phyloP scores from a whole-genome alignment of 164 flowering plant genomes.

The Echeveria elegans region DNA sequence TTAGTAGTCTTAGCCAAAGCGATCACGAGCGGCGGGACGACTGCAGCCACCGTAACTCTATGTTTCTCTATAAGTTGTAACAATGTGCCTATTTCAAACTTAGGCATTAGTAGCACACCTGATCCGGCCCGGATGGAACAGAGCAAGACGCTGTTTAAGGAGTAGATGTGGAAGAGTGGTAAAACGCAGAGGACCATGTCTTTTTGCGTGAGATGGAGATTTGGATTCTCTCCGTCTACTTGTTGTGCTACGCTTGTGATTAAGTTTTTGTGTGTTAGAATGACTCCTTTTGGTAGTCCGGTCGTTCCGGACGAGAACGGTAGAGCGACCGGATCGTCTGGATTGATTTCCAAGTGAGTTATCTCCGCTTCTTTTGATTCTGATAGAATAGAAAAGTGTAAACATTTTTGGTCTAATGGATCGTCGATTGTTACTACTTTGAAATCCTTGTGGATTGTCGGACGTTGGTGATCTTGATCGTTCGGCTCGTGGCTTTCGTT shows the following conservation, averaged over 20 bases:
- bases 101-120: slow-evolving; percentile 53
- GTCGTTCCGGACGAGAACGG: slow-evolving; percentile 95
- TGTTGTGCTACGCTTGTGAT: slow-evolving; percentile 87
- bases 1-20: slow-evolving; percentile 58
- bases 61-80: slow-evolving; percentile 42
- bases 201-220: slow-evolving; percentile 38
- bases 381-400: slow-evolving; percentile 46
- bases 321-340: slow-evolving; percentile 76
- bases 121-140: slow-evolving; percentile 55
- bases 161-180: slow-evolving; percentile 81
- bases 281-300: slow-evolving; percentile 87
- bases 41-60: slow-evolving; percentile 46
- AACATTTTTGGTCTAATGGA: slow-evolving; percentile 14
- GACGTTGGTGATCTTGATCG: background rate
- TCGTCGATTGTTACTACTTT: background rate
- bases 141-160: slow-evolving; percentile 60
- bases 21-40: slow-evolving; percentile 76
- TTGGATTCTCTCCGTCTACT: slow-evolving; percentile 92
- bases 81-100: slow-evolving; percentile 59
- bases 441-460: background rate
- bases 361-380: slow-evolving; percentile 36
- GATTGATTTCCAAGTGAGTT: slow-evolving; percentile 37
- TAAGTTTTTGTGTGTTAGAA: slow-evolving; percentile 63
- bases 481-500: background rate
- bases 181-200: slow-evolving; percentile 73